phyloP scores from a whole-genome alignment of 2,329 filamentous ascomycete species.

The Scolecobasidium constrictum region DNA sequence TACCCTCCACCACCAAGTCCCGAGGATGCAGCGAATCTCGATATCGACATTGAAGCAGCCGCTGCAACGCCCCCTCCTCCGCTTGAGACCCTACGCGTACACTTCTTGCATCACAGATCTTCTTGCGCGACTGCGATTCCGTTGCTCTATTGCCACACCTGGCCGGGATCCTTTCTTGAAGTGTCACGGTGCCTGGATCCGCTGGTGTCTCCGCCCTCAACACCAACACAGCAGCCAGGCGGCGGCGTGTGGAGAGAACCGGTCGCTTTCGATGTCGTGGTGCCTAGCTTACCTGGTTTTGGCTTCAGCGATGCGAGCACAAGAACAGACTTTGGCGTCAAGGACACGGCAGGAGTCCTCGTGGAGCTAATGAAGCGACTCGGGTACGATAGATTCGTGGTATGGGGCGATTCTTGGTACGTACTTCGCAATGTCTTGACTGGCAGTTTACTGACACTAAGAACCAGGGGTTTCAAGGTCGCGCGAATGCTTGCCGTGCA shows the following conservation, averaged over 20 bases:
- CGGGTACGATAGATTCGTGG: conserved; percentile 48
- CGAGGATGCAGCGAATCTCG: conserved; percentile 51
- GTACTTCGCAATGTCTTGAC: neutral
- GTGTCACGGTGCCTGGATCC: conserved; percentile 47
- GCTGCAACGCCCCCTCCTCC: conserved; percentile 16
- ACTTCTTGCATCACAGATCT: conserved; percentile 52
- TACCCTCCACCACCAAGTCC: conserved; percentile 46
- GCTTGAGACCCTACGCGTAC: conserved; percentile 41
- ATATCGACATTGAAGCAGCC: conserved; percentile 40
- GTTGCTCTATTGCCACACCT: conserved; percentile 57
- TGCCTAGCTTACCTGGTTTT: conserved; percentile 43
- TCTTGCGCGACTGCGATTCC: conserved; percentile 44
- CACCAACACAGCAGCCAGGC: conserved; percentile 16
- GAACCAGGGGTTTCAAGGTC: conserved; percentile 30
- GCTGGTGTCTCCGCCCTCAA: conserved; percentile 26
- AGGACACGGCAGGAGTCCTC: conserved; percentile 44
- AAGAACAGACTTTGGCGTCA: conserved; percentile 37
- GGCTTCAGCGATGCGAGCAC: conserved; percentile 44
- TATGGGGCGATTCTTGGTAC: conserved; percentile 36
- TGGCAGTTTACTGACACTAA: conserved; percentile 3
- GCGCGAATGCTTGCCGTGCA: conserved; percentile 35
- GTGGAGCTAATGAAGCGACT: conserved; percentile 50
- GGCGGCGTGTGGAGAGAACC: neutral
- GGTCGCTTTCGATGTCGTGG: conserved; percentile 38
- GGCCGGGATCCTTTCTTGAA: conserved; percentile 60